These are phyloP conservation scores for Trichopus zeylanicus DNA, from an alignment of 116 monocot species.

Conservation along the genomic window DNA sequence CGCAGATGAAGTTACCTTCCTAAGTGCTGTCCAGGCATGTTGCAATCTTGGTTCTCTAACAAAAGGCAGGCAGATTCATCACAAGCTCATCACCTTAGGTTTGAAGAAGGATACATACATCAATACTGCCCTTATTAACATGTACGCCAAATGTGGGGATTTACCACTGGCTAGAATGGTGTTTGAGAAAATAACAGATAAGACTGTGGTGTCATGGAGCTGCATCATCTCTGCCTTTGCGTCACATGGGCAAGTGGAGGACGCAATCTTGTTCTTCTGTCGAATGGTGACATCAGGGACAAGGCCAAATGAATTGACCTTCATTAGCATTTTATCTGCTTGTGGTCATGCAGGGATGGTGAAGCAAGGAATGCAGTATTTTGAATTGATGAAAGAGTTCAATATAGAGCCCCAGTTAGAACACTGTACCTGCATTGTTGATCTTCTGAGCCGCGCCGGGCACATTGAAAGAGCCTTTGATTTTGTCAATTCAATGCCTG, in stretches of 20 bases:
- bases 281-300: not conserved
- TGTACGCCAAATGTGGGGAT: constrained; percentile 41
- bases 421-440: constrained; percentile 15
- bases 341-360: constrained; percentile 43
- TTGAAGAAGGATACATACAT: not conserved
- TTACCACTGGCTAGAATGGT: constrained; percentile 16
- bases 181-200: constrained; percentile 15
- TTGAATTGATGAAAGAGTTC: constrained; percentile 10
- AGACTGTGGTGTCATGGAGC: constrained; percentile 22
- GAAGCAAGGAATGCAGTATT: constrained; percentile 17
- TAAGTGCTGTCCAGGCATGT: constrained; percentile 17
- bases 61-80: constrained; percentile 15
- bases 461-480: not conserved
- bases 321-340: constrained; percentile 12
- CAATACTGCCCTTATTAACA: constrained; percentile 22
- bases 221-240: constrained; percentile 2
- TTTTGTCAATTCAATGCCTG: constrained; percentile 6
- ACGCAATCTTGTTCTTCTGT: not conserved
- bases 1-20: constrained; percentile 10
- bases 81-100: constrained; percentile 7
- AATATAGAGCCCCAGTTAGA: constrained; percentile 4
- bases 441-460: constrained; percentile 18
- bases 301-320: constrained; percentile 1
- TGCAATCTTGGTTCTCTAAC: constrained; percentile 6
- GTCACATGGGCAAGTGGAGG: not conserved